Conservation (phyloP, 345 rosid species). For the Geranium rotundifolium region DNA sequence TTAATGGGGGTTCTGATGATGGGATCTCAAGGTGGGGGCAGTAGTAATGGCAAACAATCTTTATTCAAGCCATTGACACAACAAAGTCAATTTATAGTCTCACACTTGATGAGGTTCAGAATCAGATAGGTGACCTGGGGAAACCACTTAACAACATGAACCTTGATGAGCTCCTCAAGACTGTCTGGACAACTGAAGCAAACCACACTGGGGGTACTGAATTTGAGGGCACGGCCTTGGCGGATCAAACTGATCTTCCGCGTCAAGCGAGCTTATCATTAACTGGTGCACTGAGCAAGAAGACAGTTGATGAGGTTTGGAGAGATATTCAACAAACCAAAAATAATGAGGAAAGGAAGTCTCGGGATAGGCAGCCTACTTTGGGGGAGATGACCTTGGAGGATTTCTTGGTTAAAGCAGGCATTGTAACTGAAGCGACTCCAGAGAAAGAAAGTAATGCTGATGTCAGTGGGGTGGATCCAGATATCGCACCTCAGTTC, state of each 20-base stretch:
- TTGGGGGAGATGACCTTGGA: constrained; percentile 95
- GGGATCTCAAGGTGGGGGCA: constrained; percentile 55
- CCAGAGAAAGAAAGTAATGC: constrained; percentile 24
- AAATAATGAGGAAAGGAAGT: constrained; percentile 40
- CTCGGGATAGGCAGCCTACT: constrained; percentile 65
- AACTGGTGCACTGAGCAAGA: constrained; percentile 60
- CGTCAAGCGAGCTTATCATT: constrained; percentile 64
- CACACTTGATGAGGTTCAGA: constrained; percentile 90
- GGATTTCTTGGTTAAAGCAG: constrained; percentile 89
- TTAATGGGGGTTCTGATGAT: constrained; percentile 41
- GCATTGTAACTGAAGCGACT: constrained; percentile 62
- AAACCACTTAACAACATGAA: constrained; percentile 90
- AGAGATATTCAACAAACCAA: constrained; percentile 81
- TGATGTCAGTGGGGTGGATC: constrained; percentile 30
- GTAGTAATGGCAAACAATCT: constrained; percentile 42
- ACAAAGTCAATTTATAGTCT: constrained; percentile 69
- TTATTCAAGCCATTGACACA: constrained; percentile 51
- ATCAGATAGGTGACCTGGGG: constrained; percentile 76
- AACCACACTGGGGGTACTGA: constrained; percentile 39
- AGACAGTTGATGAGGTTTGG: constrained; percentile 97
- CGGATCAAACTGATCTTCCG: constrained; percentile 37
- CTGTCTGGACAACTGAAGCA: constrained; percentile 72
- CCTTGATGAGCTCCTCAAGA: constrained; percentile 88
- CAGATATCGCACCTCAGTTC: constrained; percentile 37
- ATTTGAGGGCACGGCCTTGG: constrained; percentile 28